Conservation (phyloP, 495 filamentous ascomycete genomes). For the Neurospora intermedia region DNA sequence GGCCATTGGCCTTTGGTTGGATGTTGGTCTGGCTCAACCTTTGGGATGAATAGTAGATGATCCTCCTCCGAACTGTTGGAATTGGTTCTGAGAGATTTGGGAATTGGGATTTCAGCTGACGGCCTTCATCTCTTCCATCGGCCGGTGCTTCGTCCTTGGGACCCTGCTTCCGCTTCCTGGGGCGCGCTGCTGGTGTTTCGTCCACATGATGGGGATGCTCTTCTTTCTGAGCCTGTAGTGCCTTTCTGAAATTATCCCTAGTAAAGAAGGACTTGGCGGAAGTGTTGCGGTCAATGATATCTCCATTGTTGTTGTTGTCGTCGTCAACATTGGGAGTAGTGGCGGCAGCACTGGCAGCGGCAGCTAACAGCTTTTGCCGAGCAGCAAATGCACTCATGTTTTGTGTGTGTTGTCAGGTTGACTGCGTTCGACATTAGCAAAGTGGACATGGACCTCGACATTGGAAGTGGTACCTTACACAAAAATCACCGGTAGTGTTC, state of each 20-base stretch:
- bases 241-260: background rate
- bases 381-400: slow-evolving; percentile 43
- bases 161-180: background rate
- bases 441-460: background rate
- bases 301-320: background rate
- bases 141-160: slow-evolving; percentile 28
- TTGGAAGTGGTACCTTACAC: background rate
- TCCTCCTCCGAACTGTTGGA: background rate
- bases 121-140: slow-evolving; percentile 1
- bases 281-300: background rate
- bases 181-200: background rate
- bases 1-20: slow-evolving; percentile 18
- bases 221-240: background rate
- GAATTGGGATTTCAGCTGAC: background rate
- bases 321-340: background rate
- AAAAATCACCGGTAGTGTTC: background rate
- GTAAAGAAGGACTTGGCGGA: background rate
- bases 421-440: background rate
- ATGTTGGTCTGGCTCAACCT: background rate
- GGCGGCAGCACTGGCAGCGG: background rate
- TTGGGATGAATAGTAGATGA: background rate
- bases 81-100: background rate
- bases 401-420: slow-evolving; percentile 4
- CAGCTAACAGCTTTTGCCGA: slow-evolving; percentile 28
- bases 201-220: background rate